phyloP scores from a whole-genome alignment of 2,329 filamentous ascomycete species.

The Blastomyces silverae region DNA sequence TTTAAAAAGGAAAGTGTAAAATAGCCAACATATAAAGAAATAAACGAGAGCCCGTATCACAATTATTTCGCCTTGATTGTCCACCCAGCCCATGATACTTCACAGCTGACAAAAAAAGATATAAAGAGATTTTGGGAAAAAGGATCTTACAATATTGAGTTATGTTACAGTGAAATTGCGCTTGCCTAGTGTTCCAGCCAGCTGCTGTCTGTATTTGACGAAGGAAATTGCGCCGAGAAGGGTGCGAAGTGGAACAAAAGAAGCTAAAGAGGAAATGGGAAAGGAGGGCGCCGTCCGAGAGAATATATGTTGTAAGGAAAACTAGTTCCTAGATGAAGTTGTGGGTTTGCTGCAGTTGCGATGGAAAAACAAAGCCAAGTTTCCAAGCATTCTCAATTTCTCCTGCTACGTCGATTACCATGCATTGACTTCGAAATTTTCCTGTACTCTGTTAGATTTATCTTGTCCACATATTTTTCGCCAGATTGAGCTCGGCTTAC shows the following conservation, averaged over 20 bases:
- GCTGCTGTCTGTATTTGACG: constrained; percentile 2
- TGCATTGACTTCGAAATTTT: constrained; percentile 87
- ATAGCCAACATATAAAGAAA: not conserved
- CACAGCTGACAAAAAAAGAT: not conserved
- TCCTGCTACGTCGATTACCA: constrained; percentile 55
- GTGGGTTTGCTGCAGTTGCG: not conserved
- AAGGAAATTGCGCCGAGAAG: not conserved
- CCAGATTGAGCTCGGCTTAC: constrained; percentile 43
- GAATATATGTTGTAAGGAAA: not conserved
- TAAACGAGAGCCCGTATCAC: not conserved
- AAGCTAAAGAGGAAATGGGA: not conserved
- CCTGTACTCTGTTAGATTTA: constrained; percentile 43
- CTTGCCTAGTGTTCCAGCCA: constrained; percentile 8
- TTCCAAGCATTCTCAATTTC: not conserved
- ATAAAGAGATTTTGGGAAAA: constrained; percentile 6
- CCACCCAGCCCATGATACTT: constrained; percentile 1
- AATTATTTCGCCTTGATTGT: not conserved
- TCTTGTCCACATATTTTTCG: not conserved
- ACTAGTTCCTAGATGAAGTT: not conserved
- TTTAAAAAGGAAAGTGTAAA: not conserved
- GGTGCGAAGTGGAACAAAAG: constrained; percentile 6
- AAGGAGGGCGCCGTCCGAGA: not conserved
- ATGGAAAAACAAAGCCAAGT: not conserved
- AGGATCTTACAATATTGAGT: constrained; percentile 14
- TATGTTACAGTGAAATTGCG: constrained; percentile 15